Base-by-base conservation (phyloP, 2,329 filamentous ascomycete species). In the Ceratocystis cacaofunesta region DNA sequence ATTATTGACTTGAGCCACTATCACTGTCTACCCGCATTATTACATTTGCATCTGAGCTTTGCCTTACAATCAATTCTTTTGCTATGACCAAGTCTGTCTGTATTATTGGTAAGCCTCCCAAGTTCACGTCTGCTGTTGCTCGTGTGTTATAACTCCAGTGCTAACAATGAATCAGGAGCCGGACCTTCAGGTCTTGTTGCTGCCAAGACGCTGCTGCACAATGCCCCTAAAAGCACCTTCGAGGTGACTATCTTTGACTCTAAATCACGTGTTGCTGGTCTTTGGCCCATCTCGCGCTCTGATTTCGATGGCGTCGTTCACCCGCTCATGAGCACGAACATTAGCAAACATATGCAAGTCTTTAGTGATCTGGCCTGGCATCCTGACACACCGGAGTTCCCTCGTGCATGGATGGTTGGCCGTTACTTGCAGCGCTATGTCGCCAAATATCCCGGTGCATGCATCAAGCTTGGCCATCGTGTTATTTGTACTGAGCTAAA, bases 381-480 rank as follows among this genome's bases (percentile, higher is more conserved):
- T 2, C 75, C 78, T 4, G 74, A 74, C 3, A 75, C 78, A 1
- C 84, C 86, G 1, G 79, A 87, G 73, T 85, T 94, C 61, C 90
- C 90, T 0, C 84, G 80, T 46, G 90, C 89, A 0, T 90, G 87
- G 84, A 84, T 90, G 75, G 83, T 92, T 3, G 88, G 89, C 0
- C 77, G 76, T 28, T 95, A 95, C 72, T 77, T 94, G 5, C 78
- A 85, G 68, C 76, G 75, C 4, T 95, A 94, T 72, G 70, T 78
- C 3, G 73, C 82, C 44, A 78, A 75, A 57, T 90, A 89, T 72
- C 76, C 85, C 5, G 70, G 74, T 19, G 69, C 71, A 0, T 71
- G 73, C 1, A 77, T 76, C 28, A 76, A 78, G 1, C 68, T 86
- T 60, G 76, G 80, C 5, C 73, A 85, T 0, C 78, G 80, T 1